phyloP scores from a whole-genome alignment of 441 rosid species.

The Aleurites moluccanus region DNA sequence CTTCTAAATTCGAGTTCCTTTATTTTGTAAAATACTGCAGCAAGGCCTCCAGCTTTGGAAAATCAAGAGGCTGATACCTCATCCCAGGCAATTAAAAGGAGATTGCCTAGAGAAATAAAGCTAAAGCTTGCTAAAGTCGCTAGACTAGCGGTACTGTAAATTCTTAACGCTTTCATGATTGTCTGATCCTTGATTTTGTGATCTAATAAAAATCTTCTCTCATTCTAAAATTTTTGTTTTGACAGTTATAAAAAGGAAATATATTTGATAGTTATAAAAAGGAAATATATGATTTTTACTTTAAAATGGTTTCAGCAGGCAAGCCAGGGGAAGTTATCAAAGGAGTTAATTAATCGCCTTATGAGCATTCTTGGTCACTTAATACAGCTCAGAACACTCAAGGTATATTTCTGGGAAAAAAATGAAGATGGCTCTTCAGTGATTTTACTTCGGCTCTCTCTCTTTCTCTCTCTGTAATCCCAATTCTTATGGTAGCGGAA shows the following conservation, averaged over 20 bases:
- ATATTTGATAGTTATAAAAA: slow-evolving; percentile 7
- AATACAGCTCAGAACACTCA: slow-evolving; percentile 91
- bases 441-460: neutral
- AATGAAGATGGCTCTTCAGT: slow-evolving; percentile 6
- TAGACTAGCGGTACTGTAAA: slow-evolving; percentile 73
- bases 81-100: slow-evolving; percentile 80
- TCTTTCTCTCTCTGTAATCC: neutral
- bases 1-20: slow-evolving; percentile 19
- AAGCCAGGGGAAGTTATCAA: slow-evolving; percentile 81
- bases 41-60: slow-evolving; percentile 77
- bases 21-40: slow-evolving; percentile 46
- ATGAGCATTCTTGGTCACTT: slow-evolving; percentile 93
- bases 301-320: slow-evolving; percentile 60
- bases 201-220: neutral
- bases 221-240: neutral
- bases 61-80: slow-evolving; percentile 80
- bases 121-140: slow-evolving; percentile 92
- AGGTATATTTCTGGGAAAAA: slow-evolving; percentile 47
- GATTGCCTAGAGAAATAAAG: slow-evolving; percentile 92
- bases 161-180: slow-evolving; percentile 13
- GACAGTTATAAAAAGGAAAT: slow-evolving; percentile 15
- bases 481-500: neutral
- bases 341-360: slow-evolving; percentile 81
- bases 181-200: neutral
- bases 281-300: slow-evolving; percentile 22